phyloP scores from a whole-genome alignment of 78 protist species.

The Speleostelium caveatum region DNA sequence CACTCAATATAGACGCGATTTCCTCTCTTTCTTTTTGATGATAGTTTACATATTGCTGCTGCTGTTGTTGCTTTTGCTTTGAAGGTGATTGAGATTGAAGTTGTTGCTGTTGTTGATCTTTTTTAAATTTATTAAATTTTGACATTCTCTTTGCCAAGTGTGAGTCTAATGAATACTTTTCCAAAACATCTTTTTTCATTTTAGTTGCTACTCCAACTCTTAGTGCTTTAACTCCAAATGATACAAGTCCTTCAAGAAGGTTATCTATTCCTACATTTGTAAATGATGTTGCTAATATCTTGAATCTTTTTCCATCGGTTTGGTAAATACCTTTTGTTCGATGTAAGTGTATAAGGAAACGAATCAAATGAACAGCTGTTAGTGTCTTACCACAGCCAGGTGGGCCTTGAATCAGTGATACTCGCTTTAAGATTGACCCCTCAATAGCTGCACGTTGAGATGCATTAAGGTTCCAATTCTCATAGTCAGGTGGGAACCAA shows the following conservation, averaged over 20 bases:
- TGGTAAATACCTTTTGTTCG: neutral
- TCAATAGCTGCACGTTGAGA: neutral
- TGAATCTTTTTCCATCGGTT: neutral
- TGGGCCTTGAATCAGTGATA: conserved; percentile 25
- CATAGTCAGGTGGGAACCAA: neutral
- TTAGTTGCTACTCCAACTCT: conserved; percentile 36
- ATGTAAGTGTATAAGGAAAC: neutral
- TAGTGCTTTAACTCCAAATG: conserved; percentile 27
- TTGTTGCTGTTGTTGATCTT: neutral
- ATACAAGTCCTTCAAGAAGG: conserved; percentile 44
- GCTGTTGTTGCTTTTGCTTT: neutral
- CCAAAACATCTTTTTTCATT: conserved; percentile 22
- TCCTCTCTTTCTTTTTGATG: conserved; percentile 3
- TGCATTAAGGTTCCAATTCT: neutral
- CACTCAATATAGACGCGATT: neutral
- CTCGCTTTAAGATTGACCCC: neutral
- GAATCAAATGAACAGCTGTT: conserved; percentile 6
- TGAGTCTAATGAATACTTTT: neutral
- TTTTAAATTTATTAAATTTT: neutral
- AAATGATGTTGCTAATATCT: conserved; percentile 14
- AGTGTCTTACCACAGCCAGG: conserved; percentile 67
- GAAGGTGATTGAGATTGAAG: neutral
- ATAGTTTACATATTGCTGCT: neutral
- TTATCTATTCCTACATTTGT: conserved; percentile 81
- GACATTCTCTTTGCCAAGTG: neutral